Evolutionary conservation across 129 eudicot genomes (phyloP), one percentile per base, ranked within the genome.

Genomic region (Rutidosis leptorrhynchoides): DNA sequence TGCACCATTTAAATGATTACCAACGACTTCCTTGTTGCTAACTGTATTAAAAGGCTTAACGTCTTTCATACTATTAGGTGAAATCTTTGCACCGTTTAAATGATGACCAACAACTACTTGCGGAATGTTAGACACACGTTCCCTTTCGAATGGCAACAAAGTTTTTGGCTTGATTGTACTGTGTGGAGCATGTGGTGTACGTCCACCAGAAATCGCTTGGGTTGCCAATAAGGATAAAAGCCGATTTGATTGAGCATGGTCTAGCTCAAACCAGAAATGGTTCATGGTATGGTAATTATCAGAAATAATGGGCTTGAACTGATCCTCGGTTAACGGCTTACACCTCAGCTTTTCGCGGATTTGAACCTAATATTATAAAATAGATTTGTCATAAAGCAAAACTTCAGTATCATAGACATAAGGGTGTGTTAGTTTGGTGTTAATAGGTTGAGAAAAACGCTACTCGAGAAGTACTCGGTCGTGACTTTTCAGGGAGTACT

Each of bases 201-300:
- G 70, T 20, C 86, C 73, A 75, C 86, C 65, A 56, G 81, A 45
- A 48, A 46, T 22, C 11, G 80, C 83, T 48, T 58, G 68, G 59
- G 90, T 65, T 27, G 84, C 64, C 40, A 90, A 68, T 43, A 83
- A 71, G 70, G 88, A 69, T 15, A 79, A 58, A 69, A 91, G 64
- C 33, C 45, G 69, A 62, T 64, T 75, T 56, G 85, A 61, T 81
- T 91, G 97, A 68, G 77, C 86, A 85, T 83, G 88, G 66, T 91
- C 97, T 54, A 91, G 81, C 83, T 91, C 97, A 79, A 87, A 91
- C 90, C 88, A 73, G 72, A 91, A 91, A 73, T 77, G 96, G 49
- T 55, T 28, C 0, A 19, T 61, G 42, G 17, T 43, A 58, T 74
- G 79, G 69, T 91, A 91, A 64, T 91, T 91, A 72, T 79, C 90